Conservation (phyloP, 2,329 filamentous ascomycete species). For the Tolypocladium pustulatum region DNA sequence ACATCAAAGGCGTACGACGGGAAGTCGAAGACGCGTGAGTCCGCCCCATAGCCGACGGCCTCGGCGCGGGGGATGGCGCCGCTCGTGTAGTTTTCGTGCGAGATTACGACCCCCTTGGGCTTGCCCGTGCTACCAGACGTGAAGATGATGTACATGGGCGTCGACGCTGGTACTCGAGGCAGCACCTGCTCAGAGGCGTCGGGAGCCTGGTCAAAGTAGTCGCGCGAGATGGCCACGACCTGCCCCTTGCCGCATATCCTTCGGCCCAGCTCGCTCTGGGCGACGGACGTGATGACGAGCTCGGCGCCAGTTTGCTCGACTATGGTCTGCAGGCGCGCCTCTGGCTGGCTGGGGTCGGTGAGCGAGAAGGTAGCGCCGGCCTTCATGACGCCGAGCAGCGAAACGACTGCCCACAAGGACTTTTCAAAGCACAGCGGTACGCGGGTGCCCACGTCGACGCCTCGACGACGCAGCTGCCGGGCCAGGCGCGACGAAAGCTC, state of each 20-base stretch:
- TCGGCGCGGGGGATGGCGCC: constrained; percentile 31
- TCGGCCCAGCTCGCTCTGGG: constrained; percentile 25
- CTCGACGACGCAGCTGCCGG: constrained; percentile 23
- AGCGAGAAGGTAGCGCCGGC: constrained; percentile 36
- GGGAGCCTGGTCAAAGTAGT: constrained; percentile 13
- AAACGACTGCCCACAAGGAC: constrained; percentile 33
- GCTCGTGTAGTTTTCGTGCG: constrained; percentile 35
- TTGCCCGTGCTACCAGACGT: constrained; percentile 55
- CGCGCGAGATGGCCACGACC: constrained; percentile 21
- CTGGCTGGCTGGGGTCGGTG: constrained; percentile 35
- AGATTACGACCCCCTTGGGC: constrained; percentile 50
- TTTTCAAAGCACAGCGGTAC: constrained; percentile 43
- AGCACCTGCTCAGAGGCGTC: constrained; percentile 11
- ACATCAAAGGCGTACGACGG: constrained; percentile 45
- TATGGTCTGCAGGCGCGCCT: constrained; percentile 32
- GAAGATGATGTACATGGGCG: constrained; percentile 47
- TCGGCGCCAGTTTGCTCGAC: constrained; percentile 30
- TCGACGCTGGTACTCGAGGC: constrained; percentile 28
- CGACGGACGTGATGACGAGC: constrained; percentile 28
- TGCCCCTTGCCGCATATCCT: constrained; percentile 23
- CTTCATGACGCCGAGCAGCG: constrained; percentile 36
- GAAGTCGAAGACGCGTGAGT: constrained; percentile 35
- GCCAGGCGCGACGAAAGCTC: constrained; percentile 30
- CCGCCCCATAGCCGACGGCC: constrained; percentile 28
- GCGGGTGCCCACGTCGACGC: constrained; percentile 25